phyloP scores from a whole-genome alignment of 176 grass and related monocot species.

The Oryza glumipatula region DNA sequence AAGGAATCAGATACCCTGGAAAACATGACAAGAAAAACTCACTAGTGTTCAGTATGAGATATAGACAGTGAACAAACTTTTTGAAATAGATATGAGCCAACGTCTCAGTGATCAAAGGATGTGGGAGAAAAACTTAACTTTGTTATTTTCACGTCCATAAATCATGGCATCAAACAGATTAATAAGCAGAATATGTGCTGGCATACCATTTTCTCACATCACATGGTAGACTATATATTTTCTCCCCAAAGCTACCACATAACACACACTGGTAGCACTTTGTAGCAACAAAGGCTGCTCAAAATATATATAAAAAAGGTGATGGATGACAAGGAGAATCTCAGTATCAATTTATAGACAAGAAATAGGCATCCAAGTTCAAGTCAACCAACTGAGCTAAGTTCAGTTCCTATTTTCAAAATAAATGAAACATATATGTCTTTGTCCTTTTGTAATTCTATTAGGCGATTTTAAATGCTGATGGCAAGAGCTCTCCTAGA shows the following conservation, averaged over 20 bases:
- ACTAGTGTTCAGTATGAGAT: not conserved
- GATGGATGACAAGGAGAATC: no score
- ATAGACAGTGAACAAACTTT: not conserved
- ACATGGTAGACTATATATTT: not conserved
- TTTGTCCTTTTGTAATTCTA: not conserved
- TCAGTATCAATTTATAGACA: no score
- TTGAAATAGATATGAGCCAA: not conserved
- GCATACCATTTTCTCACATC: not conserved
- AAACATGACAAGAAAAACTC: slow-evolving; percentile 24
- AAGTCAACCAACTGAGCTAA: no score
- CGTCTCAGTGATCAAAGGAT: slow-evolving; percentile 1
- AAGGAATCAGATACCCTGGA: slow-evolving; percentile 44
- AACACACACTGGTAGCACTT: not conserved
- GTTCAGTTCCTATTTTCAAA: not conserved
- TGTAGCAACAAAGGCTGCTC: slow-evolving; percentile 2
- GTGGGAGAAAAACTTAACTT: not conserved
- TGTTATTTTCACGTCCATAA: not conserved
- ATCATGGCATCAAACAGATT: not conserved
- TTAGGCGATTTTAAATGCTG: not conserved
- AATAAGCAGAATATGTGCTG: not conserved
- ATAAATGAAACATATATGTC: not conserved
- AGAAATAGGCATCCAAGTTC: no score
- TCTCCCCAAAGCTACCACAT: not conserved
- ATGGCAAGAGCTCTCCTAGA: not conserved
- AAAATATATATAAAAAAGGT: no score